Evolutionary conservation across 2,329 filamentous ascomycete genomes (phyloP), one percentile per base, ranked within the genome.

Genomic region (Exophiala phaeomuriformis): DNA sequence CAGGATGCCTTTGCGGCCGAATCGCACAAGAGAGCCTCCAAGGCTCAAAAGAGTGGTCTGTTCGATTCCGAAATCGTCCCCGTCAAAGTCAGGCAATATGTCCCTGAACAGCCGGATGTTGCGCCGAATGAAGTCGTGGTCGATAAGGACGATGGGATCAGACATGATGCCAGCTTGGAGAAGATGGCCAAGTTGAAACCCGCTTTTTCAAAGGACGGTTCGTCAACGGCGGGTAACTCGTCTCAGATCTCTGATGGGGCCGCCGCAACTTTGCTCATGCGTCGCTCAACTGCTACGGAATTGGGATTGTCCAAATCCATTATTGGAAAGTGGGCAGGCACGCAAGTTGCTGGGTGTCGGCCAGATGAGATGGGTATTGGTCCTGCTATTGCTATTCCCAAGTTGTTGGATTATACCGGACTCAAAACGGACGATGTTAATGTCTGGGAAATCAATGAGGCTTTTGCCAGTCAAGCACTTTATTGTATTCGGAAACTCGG

Each of bases 311-410:
- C 75, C 9, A 77, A 75, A 4, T 75, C 74, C 30, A 88, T 95
- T 64, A 83, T 94, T 54, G 90, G 86, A 35, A 89, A 86, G 68
- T 96, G 90, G 75, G 86, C 90, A 0, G 84, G 80, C 0, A 85
- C 86, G 1, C 78, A 83, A 31, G 84, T 88, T 7, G 82, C 83
- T 0, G 90, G 91, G 8, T 94, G 88, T 67, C 77, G 76, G 48
- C 90, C 91, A 0, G 89, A 95, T 65, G 90, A 95, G 77, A 96
- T 97, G 91, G 90, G 91, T 37, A 77, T 96, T 53, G 90, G 91
- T 0, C 90, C 91, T 0, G 88, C 89, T 0, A 66, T 95, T 30
- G 90, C 88, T 0, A 91, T 96, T 49, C 90, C 90, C 4, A 86
- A 85, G 67, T 76, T 95, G 19, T 76, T 96, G n/a, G 69, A 74